These are phyloP conservation scores for Nannizziopsis barbatae DNA, from an alignment of 2,329 filamentous ascomycete species.

Conservation along the genomic window DNA sequence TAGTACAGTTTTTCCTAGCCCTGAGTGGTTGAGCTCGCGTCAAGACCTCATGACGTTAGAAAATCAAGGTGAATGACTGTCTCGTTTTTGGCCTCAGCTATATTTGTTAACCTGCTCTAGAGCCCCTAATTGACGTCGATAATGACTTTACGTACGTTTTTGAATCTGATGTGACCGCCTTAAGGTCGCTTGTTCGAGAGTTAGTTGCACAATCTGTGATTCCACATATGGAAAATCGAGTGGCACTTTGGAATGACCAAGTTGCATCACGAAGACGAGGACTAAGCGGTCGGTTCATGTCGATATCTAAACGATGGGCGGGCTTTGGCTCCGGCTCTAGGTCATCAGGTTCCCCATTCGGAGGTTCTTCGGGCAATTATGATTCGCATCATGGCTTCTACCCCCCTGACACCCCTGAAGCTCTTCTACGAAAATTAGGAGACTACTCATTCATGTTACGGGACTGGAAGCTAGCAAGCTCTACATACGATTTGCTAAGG, in stretches of 20 bases:
- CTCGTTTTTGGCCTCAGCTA: not conserved
- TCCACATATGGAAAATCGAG: conserved; percentile 87
- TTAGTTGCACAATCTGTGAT: conserved; percentile 91
- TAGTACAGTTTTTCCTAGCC: conserved; percentile 65
- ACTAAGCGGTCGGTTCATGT: conserved; percentile 86
- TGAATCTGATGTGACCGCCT: conserved; percentile 79
- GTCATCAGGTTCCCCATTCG: conserved; percentile 44
- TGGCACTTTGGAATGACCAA: conserved; percentile 93
- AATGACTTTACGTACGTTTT: conserved; percentile 53
- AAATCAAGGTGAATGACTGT: conserved; percentile 41
- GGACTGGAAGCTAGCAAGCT: conserved; percentile 86
- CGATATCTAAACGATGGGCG: conserved; percentile 78
- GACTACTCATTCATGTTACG: conserved; percentile 96
- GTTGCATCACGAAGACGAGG: conserved; percentile 82
- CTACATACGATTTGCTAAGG: conserved; percentile 80
- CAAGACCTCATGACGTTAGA: conserved; percentile 72
- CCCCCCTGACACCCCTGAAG: conserved; percentile 70
- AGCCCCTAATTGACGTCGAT: conserved; percentile 15
- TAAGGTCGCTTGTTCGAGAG: conserved; percentile 81
- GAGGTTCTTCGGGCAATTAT: conserved; percentile 51
- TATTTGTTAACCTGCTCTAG: conserved; percentile 9
- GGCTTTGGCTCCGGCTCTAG: conserved; percentile 62
- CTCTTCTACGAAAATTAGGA: conserved; percentile 81
- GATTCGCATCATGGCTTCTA: conserved; percentile 71
- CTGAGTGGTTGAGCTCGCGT: conserved; percentile 77